Evolutionary conservation across 768 basidiomycete species (phyloP), one percentile per base, ranked within the genome.

Genomic region (Kwoniella dejecticola): DNA sequence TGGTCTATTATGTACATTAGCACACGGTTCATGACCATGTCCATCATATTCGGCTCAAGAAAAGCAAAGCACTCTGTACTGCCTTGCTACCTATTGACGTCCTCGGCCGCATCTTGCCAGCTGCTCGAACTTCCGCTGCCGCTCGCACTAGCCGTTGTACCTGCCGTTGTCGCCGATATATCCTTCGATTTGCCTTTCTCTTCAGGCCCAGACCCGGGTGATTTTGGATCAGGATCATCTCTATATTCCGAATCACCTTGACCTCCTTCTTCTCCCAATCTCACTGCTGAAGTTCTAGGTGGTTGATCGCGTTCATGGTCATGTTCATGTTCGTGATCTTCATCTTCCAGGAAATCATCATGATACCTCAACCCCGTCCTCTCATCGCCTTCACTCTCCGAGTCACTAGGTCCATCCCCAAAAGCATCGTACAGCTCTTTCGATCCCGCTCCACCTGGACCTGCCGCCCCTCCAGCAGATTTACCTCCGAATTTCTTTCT

Each of bases 371-470:
- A 80, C 29, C 84, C 84, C 0, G 87, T 87, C 64, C 83, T 83
- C 74, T 93, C 92, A 70, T 90, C 85, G 3, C 72, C 75, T 30
- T 73, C 74, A 15, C 60, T 72, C 60, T 89, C 87, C 15, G 88
- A 75, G 52, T 74, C 72, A n/a, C 77, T 88, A 45, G 90, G 89
- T 62, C 91, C 92, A 57, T 92, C 91, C 33, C 91, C 92, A 79
- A 98, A 98, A 17, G 95, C 94, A 79, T 98, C 93, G 71, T 97
- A 98, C 63, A 99, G 75, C 79, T 97, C 95, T 80, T 89, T 89
- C 50, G 92, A 89, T 50, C 87, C 83, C 11, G 55, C 62, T 40
- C 63, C 70, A 8, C 57, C 58, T 5, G 66, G 66, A 36, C 83
- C 81, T 23, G 7, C 33, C 15, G 41, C 19, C 19, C 11, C 6